Evolutionary conservation across 2,329 filamentous ascomycete genomes (phyloP).

Genomic region (Talaromyces islandicus): DNA sequence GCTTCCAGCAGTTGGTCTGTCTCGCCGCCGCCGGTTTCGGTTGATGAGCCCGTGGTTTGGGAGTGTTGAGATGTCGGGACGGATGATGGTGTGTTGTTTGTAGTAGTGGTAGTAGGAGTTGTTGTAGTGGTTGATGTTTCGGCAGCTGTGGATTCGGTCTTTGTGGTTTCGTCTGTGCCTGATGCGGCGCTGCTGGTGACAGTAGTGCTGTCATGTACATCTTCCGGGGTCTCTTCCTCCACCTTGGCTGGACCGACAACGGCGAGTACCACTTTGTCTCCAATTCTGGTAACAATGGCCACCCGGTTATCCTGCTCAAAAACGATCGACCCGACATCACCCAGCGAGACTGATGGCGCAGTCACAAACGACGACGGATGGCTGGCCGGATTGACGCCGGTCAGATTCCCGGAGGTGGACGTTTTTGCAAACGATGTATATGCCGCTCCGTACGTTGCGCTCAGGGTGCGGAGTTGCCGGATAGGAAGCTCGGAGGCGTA

Average conservation of each 20-base stretch:
- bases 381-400: slow-evolving; percentile 36
- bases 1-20: slow-evolving; percentile 24
- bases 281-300: slow-evolving; percentile 36
- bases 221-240: slow-evolving; percentile 9
- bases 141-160: neutral
- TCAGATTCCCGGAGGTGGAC: slow-evolving; percentile 35
- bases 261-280: slow-evolving; percentile 38
- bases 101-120: neutral
- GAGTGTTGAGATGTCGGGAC: neutral
- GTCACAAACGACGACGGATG: slow-evolving; percentile 40
- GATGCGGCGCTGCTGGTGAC: slow-evolving; percentile 4
- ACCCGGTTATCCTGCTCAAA: slow-evolving; percentile 37
- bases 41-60: neutral
- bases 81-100: neutral
- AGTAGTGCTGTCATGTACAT: neutral
- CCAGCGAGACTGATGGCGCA: slow-evolving; percentile 34
- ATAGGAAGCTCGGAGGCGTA: slow-evolving; percentile 34
- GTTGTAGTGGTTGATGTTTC: neutral
- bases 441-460: slow-evolving; percentile 38
- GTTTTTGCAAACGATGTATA: slow-evolving; percentile 39
- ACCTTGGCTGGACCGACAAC: slow-evolving; percentile 33
- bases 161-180: slow-evolving; percentile 4
- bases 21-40: neutral
- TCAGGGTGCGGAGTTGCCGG: slow-evolving; percentile 36
- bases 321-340: slow-evolving; percentile 39